Percentiles rank a stretch among this genome's conserved stretches.
Evolutionary conservation across 1,284 basidiomycete species (phyloP).

Genomic region (Sparassis latifolia): DNA sequence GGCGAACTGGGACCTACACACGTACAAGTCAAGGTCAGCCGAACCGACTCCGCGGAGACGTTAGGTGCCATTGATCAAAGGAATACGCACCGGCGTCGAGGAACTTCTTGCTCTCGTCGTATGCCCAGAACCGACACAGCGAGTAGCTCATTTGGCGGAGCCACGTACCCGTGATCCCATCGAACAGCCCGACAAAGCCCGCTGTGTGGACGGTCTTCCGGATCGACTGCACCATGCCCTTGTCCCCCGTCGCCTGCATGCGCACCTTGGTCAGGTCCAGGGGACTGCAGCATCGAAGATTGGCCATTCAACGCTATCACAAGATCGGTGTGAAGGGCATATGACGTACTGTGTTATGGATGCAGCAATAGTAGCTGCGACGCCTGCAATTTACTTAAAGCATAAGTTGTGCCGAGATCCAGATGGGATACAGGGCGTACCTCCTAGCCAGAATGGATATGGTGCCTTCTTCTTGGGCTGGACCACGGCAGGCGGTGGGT

Average conservation of each 20-base stretch:
- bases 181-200: slow-evolving; percentile 70
- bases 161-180: slow-evolving; percentile 86
- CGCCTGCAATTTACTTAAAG: slow-evolving; percentile 35
- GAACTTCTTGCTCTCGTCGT: slow-evolving; percentile 84
- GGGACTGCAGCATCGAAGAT: slow-evolving; percentile 38
- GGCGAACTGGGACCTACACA: slow-evolving; percentile 50
- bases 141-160: slow-evolving; percentile 93
- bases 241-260: slow-evolving; percentile 82
- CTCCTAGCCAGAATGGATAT: slow-evolving; percentile 81
- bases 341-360: slow-evolving; percentile 68
- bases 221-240: slow-evolving; percentile 76
- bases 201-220: slow-evolving; percentile 72
- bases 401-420: slow-evolving; percentile 3
- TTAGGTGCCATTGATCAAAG: background rate
- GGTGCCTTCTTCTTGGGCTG: slow-evolving; percentile 47
- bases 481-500: slow-evolving; percentile 4
- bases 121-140: slow-evolving; percentile 88
- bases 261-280: slow-evolving; percentile 86
- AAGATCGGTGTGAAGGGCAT: background rate
- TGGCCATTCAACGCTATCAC: too few species aligned
- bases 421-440: slow-evolving; percentile 31
- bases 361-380: slow-evolving; percentile 77
- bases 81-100: slow-evolving; percentile 51
- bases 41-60: background rate
- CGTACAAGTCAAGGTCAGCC: background rate